Evolutionary conservation across 345 rosid species (phyloP), one percentile per base, ranked within the genome.

Genomic region (Gossypium raimondii): DNA sequence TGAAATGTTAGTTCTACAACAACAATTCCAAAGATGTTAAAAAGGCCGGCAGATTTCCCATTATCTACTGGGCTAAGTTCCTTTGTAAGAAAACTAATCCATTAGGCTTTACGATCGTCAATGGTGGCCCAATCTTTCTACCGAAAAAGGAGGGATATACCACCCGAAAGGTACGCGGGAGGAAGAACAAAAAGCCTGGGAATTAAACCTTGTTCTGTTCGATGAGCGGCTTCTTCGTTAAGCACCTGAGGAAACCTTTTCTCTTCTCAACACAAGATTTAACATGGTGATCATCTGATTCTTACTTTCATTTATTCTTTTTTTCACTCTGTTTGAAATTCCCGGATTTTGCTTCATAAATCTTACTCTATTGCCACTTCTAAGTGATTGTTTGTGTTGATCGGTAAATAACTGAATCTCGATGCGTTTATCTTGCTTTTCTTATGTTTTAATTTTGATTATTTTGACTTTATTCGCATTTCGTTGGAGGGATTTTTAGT

Each of bases 401-500:
- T 25, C 7, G 7, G 41, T 34, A 34, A 14, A 25, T 68, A 14
- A 22, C 25, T 17, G 44, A 68, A 48, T 68, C 58, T 67, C 43
- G 41, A 29, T 13, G 20, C 22, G 27, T 0, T 50, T 50, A 51
- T 50, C 12, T 50, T 50, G 72, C 56, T 67, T 14, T 67, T 18
- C 3, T 50, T 68, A 14, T 50, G 43, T 7, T 50, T 25, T 50
- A 25, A 48, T 50, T 68, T 68, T 68, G 44, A 50, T 68, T 27
- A 68, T 9, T 60, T 11, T 60, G 0, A 2, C 48, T 73, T 22
- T 50, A 27, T 9, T 60, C 11, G 47, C 0, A 2, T 61, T 73
- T 22, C 17, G 13, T 58, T 73, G 47, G 76, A 25, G 68, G 69
- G n/a, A 48, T 61, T 73, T 34, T 51, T 22, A 25, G 2, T 73